Evolutionary conservation across 805 yeast species (phyloP), one percentile per base, ranked within the genome.

Genomic region (Saccharomycopsis amapae): DNA sequence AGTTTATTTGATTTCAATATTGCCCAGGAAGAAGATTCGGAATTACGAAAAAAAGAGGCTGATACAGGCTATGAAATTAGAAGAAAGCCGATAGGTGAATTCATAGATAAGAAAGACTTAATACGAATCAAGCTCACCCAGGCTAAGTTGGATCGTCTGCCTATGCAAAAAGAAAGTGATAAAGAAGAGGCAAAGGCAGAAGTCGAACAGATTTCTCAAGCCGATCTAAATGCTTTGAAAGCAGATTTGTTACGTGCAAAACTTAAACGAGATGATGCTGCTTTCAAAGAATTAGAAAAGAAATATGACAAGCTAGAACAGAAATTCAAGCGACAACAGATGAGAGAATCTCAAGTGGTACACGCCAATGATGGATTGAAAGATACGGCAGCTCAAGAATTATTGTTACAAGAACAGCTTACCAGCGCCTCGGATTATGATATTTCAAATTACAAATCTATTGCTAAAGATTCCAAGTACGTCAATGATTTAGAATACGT

Each of bases 401-500:
- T n/a, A n/a, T 55, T 59, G 2, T 56, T 59, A 10, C 58, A 60
- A 34, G 74, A 67, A 45, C 63, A 58, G 25, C 25, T 53, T 35
- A 49, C 58, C 1, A 32, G 53, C 19, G 32, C 32, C 1, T 40
- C 50, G 2, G 30, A 41, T 10, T 44, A 57, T 17, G 61, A 53
- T 22, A 51, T 48, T 35, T 52, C 64, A 2, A 55, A 63, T 2
- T 62, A 67, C 2, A 59, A 60, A 19, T 55, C 59, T 26, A 69
- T 73, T 25, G 58, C 64, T 4, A 58, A 59, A 23, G 72, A 70
- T 45, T 60, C 58, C 30, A 59, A 55, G 15, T 72, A 58, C 52
- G 57, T 59, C 15, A 56, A 60, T n/a, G 73, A 69, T 42, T 45
- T 66, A 36, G 76, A 72, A 34, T 63, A 65, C 35, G 66, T 68